Evolutionary conservation across 2,329 filamentous ascomycete genomes (phyloP).

Genomic region (Fusarium papillatum): DNA sequence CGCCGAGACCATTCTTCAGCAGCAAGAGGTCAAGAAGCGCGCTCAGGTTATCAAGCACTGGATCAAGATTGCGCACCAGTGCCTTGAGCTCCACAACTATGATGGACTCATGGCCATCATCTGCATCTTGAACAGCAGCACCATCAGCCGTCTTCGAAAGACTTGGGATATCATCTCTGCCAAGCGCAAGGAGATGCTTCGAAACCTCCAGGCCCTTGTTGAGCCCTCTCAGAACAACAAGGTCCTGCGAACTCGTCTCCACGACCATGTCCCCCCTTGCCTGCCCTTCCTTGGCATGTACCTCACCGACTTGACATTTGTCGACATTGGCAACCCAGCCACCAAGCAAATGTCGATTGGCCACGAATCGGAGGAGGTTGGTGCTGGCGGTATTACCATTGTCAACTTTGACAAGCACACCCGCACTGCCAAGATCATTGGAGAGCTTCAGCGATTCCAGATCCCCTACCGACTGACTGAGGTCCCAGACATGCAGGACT

Average conservation of each 20-base stretch:
- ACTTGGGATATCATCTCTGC: conserved; percentile 93
- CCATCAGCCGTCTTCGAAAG: conserved; percentile 87
- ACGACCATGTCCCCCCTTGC: conserved; percentile 91
- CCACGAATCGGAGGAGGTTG: conserved; percentile 68
- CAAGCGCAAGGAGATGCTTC: conserved; percentile 86
- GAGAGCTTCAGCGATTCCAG: conserved; percentile 95
- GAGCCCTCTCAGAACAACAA: conserved; percentile 94
- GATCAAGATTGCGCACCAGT: conserved; percentile 94
- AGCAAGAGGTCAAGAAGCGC: conserved; percentile 93
- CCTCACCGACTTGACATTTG: conserved; percentile 94
- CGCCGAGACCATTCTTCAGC: conserved; percentile 89
- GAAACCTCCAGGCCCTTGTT: conserved; percentile 85
- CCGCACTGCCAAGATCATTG: conserved; percentile 95
- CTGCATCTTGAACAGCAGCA: conserved; percentile 92
- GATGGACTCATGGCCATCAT: conserved; percentile 98
- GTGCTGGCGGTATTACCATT: conserved; percentile 78
- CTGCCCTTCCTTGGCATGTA: conserved; percentile 97
- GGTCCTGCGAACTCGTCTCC: conserved; percentile 84
- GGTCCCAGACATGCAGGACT: conserved; percentile 91
- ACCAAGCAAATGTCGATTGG: conserved; percentile 77
- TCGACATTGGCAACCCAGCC: conserved; percentile 92
- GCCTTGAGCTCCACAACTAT: conserved; percentile 93
- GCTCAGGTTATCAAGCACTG: conserved; percentile 95
- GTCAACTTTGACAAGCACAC: conserved; percentile 99
- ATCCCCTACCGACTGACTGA: conserved; percentile 89